Conservation (phyloP, 805 yeast genomes). For the Huiozyma naganishii region DNA sequence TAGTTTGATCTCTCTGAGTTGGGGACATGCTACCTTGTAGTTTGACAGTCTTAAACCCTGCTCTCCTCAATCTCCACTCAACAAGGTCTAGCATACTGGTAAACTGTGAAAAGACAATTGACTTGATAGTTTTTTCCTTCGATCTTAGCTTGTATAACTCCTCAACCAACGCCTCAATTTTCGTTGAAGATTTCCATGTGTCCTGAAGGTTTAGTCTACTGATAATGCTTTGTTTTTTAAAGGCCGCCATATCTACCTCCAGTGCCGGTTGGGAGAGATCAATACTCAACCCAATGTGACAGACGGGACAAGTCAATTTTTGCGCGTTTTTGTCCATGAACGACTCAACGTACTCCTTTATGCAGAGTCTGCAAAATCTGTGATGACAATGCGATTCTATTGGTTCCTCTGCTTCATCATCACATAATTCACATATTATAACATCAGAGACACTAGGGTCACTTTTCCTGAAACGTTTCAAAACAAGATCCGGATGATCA, state of each 20-base stretch:
- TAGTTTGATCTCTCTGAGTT: slow-evolving; percentile 83
- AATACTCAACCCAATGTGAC: slow-evolving; percentile 86
- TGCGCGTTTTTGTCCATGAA: slow-evolving; percentile 45
- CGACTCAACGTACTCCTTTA: slow-evolving; percentile 80
- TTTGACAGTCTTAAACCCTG: slow-evolving; percentile 91
- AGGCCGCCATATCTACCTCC: slow-evolving; percentile 45
- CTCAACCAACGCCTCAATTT: slow-evolving; percentile 91
- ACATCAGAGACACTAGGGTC: slow-evolving; percentile 26
- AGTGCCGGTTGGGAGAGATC: slow-evolving; percentile 82
- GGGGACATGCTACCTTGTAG: slow-evolving; percentile 97
- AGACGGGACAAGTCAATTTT: slow-evolving; percentile 82
- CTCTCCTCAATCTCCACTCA: slow-evolving; percentile 90
- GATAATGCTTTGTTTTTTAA: slow-evolving; percentile 57
- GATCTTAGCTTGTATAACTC: slow-evolving; percentile 81
- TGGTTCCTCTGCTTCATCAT: slow-evolving; percentile 97
- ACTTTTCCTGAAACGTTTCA: slow-evolving; percentile 49
- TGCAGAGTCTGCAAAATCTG: slow-evolving; percentile 84
- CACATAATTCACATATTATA: slow-evolving; percentile 85
- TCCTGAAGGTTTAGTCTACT: slow-evolving; percentile 82
- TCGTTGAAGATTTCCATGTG: slow-evolving; percentile 89
- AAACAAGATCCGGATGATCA: slow-evolving; percentile 93
- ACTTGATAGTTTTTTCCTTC: slow-evolving; percentile 79
- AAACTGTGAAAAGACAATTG: slow-evolving; percentile 95
- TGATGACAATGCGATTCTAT: slow-evolving; percentile 92
- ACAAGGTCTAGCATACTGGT: slow-evolving; percentile 93